Evolutionary conservation across 306 rosid species (phyloP).

Genomic region (Purshia tridentata): DNA sequence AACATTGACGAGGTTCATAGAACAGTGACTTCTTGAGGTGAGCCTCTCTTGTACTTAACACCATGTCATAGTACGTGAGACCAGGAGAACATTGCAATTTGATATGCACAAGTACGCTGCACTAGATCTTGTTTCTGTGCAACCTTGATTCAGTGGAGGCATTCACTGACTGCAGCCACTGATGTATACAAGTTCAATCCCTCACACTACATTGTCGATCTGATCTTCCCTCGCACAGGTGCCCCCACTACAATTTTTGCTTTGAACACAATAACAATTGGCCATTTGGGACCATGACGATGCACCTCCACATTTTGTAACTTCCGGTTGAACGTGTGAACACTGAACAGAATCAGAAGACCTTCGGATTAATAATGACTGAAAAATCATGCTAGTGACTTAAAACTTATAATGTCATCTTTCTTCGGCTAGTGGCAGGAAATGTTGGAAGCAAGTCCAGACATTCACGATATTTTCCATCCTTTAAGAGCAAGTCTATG

Average conservation of each 20-base stretch:
- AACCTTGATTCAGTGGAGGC: neutral
- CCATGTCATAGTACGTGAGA: neutral
- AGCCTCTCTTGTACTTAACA: neutral
- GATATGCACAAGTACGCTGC: neutral
- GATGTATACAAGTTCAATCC: neutral
- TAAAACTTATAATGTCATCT: constrained; percentile 4
- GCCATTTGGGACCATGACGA: neutral
- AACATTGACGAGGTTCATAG: neutral
- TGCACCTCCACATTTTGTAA: neutral
- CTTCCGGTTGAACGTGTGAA: constrained; percentile 14
- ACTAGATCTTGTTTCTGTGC: neutral
- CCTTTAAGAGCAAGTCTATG: constrained; percentile 33
- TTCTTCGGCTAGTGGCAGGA: constrained; percentile 12
- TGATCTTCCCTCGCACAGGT: neutral
- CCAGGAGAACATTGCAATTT: neutral
- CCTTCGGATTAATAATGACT: neutral
- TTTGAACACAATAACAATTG: neutral
- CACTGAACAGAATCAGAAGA: neutral
- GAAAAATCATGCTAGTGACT: neutral
- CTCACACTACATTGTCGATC: neutral
- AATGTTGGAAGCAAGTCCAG: constrained; percentile 45
- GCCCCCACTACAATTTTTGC: neutral
- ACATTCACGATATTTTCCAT: constrained; percentile 32
- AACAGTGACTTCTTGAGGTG: neutral
- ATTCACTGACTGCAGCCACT: neutral